These are phyloP conservation scores for Amanita fuliginea DNA, from an alignment of 768 basidiomycete species.

Conservation along the genomic window DNA sequence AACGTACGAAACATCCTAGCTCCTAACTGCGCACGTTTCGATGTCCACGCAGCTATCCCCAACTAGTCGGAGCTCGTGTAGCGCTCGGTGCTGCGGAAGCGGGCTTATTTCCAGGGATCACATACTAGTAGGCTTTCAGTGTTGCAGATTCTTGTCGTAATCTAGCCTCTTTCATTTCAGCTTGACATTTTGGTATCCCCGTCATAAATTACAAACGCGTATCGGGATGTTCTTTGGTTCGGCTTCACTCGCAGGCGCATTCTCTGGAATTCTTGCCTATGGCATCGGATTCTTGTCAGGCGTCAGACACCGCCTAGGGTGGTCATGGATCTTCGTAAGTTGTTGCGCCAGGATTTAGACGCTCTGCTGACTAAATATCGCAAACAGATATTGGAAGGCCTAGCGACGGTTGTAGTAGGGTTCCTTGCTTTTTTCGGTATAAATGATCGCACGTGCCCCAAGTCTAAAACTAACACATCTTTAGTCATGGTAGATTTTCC, in stretches of 20 bases:
- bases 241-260: conserved; percentile 56
- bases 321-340: conserved; percentile 63
- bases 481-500: conserved; percentile 57
- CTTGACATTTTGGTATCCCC: conserved; percentile 60
- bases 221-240: conserved; percentile 58
- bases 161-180: conserved; percentile 17
- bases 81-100: conserved; percentile 48
- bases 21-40: neutral
- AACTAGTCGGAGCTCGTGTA: neutral
- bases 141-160: neutral
- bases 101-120: conserved; percentile 63
- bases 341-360: neutral
- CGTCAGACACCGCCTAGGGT: conserved; percentile 36
- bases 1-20: conserved; percentile 27
- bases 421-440: conserved; percentile 39
- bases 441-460: neutral
- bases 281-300: conserved; percentile 44
- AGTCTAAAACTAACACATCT: neutral
- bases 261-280: conserved; percentile 51
- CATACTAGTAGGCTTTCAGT: conserved; percentile 47
- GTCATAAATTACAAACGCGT: conserved; percentile 46
- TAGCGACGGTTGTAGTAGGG: conserved; percentile 48
- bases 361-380: neutral
- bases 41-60: neutral
- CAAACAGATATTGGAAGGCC: conserved; percentile 50